Evolutionary conservation across 768 basidiomycete species (phyloP), one percentile per base, ranked within the genome.

Genomic region (Leccinum aurantiacum): DNA sequence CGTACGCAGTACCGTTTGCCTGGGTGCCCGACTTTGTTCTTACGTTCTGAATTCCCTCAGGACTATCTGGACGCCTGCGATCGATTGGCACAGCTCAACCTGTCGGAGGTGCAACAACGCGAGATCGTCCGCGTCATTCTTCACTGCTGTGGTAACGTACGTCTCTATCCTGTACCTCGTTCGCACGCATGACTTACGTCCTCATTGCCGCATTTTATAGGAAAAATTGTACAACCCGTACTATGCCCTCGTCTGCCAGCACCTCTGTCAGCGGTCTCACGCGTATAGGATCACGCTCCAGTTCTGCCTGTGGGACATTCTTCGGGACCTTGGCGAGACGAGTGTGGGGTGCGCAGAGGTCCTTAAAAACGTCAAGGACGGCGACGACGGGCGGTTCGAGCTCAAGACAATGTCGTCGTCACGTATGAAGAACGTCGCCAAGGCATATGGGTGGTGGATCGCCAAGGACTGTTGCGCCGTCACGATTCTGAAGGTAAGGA

Each of bases 21-120:
- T 19, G 1, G 7, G 13, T 0, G 35, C 47, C 47, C 1, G 4
- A 51, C 57, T 27, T 56, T 38, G 54, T 9, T 2, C 44, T 17
- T 51, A 41, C 38, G 53, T 10, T 3, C 37, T 15, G 51, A 37
- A 14, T 8, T 27, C n/a, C 5, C 53, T 38, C 60, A 98, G 96
- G 97, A 99, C 71, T 98, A 93, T 67, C 78, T 93, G n/a, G 94
- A 98, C 68, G 96, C 96, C 1, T 95, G 91, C 68, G 93, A 96
- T 59, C 82, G 94, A n/a, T 75, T 98, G 19, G 82, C 86, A 19
- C 91, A 93, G 62, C 79, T 98, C 41, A 89, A 85, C 56, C 78
- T 98, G 48, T 88, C 88, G 0, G 95, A 96, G 66, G 79, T 91
- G 2, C 97, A 98, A 70, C 95, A 95, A 72, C 86, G 97, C 29